phyloP scores from a whole-genome alignment of 2,329 filamentous ascomycete species.

The Emydomyces testavorans region DNA sequence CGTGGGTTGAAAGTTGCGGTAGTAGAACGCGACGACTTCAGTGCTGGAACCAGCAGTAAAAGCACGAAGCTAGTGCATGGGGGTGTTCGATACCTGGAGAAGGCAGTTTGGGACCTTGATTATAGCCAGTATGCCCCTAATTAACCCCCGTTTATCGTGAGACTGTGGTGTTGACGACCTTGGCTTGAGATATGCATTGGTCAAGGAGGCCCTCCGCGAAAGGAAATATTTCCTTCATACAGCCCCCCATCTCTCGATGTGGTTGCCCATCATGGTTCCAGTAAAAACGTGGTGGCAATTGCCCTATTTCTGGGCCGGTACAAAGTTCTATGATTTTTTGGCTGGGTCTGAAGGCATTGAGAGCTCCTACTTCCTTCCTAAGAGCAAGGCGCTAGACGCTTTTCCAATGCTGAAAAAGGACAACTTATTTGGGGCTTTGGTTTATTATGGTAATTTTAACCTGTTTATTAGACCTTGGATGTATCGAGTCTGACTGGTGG shows the following conservation, averaged over 20 bases:
- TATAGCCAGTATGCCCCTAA: conserved; percentile 54
- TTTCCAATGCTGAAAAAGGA: conserved; percentile 82
- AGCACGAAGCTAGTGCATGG: conserved; percentile 80
- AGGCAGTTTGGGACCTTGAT: conserved; percentile 75
- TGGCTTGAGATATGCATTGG: conserved; percentile 47
- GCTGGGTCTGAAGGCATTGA: conserved; percentile 76
- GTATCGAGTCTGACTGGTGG: conserved; percentile 15
- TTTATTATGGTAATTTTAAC: conserved; percentile 57
- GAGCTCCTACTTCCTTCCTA: conserved; percentile 76
- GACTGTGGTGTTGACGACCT: not conserved
- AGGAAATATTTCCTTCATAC: conserved; percentile 74
- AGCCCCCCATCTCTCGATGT: conserved; percentile 67
- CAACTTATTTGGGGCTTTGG: conserved; percentile 65
- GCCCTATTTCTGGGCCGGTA: conserved; percentile 59
- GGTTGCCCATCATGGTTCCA: conserved; percentile 74
- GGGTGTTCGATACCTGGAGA: conserved; percentile 74
- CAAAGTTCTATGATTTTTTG: conserved; percentile 73
- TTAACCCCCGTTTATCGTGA: not conserved
- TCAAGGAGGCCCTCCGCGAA: conserved; percentile 71
- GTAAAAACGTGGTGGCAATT: conserved; percentile 75
- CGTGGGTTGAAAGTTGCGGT: conserved; percentile 68
- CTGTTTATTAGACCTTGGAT: not conserved
- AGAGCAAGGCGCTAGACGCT: conserved; percentile 72
- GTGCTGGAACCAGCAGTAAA: conserved; percentile 70
- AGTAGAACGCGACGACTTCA: conserved; percentile 75